Base-by-base conservation (phyloP, 768 basidiomycete genomes). In the Russula brevipes region DNA sequence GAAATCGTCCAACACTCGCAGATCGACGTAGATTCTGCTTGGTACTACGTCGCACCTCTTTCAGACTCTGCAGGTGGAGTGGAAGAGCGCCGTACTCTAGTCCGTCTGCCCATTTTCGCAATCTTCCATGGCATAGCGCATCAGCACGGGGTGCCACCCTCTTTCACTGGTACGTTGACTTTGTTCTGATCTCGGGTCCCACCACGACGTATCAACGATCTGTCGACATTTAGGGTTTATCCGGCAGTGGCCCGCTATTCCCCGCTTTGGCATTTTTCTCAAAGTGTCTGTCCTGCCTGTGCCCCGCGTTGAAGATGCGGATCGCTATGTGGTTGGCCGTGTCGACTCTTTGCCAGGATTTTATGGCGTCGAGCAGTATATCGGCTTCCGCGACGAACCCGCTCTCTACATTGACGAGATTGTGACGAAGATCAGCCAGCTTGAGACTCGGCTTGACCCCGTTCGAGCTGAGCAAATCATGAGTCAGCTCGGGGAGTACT, bases 161-260 rank as follows among this genome's bases (percentile, higher is more conserved):
- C 84, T 0, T 89, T 88, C 64, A 76, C 80, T 54, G 78, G 81
- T 80, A 33, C 24, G 71, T 33, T n/a, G 8, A 49, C 17, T n/a
- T 39, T 17, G 38, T n/a, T 41, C 4, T 31, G 5, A 9, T 38
- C n/a, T 11, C 56, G 14, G 11, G 11, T 9, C 8, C 12, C 59
- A 59, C 69, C 69, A 47, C 3, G 36, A 47, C 3, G 36, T 30
- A 8, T 39, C 8, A 11, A 24, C 46, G 36, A 24, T 54, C 6
- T 54, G 11, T 19, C 35, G 24, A 60, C 17, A 3, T 36, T 24
- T 53, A 78, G 83, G 81, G 1, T 85, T 87, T 70, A 74, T 87
- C 36, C 78, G 81, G 4, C 85, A 83, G 68, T 85, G 85, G 83
- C 86, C 86, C 24, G 80, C 85, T 17, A 77, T 89, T n/a, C 87